phyloP scores from a whole-genome alignment of 1,284 basidiomycete genomes.

The Trichosporon ovoides region DNA sequence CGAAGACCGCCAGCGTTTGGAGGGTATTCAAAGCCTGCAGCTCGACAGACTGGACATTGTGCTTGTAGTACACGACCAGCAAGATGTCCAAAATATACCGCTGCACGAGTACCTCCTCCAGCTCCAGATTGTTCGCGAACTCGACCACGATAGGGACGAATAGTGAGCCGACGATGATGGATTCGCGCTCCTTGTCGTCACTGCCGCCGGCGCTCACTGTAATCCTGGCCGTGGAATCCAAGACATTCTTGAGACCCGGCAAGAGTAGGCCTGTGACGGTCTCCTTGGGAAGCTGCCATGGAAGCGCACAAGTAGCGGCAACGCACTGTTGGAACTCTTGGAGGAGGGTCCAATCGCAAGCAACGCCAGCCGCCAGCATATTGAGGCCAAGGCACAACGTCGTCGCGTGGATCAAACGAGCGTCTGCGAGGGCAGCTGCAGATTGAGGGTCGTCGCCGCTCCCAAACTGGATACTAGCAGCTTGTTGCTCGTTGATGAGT shows the following conservation, averaged over 20 bases:
- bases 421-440: slow-evolving; percentile 27
- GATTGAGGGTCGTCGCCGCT: slow-evolving; percentile 17
- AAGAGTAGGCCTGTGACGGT: slow-evolving; percentile 29
- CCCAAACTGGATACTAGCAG: slow-evolving; percentile 24
- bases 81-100: slow-evolving; percentile 36
- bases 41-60: slow-evolving; percentile 32
- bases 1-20: slow-evolving; percentile 29
- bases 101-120: slow-evolving; percentile 27
- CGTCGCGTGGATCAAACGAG: slow-evolving; percentile 27
- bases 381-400: slow-evolving; percentile 33
- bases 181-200: slow-evolving; percentile 20
- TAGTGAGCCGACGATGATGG: slow-evolving; percentile 32
- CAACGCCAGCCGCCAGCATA: slow-evolving; percentile 35
- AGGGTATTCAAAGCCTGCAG: slow-evolving; percentile 28
- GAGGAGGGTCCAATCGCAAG: slow-evolving; percentile 25
- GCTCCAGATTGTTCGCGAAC: slow-evolving; percentile 26
- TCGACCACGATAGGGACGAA: slow-evolving; percentile 37
- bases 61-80: slow-evolving; percentile 41
- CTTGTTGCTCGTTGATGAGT: slow-evolving; percentile 30
- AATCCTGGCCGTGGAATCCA: slow-evolving; percentile 31
- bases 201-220: slow-evolving; percentile 16
- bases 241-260: slow-evolving; percentile 29
- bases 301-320: slow-evolving; percentile 27
- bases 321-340: slow-evolving; percentile 43
- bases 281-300: slow-evolving; percentile 22